These are phyloP conservation scores for Aspergillus bridgeri DNA, from an alignment of 495 filamentous ascomycete species.

Conservation along the genomic window DNA sequence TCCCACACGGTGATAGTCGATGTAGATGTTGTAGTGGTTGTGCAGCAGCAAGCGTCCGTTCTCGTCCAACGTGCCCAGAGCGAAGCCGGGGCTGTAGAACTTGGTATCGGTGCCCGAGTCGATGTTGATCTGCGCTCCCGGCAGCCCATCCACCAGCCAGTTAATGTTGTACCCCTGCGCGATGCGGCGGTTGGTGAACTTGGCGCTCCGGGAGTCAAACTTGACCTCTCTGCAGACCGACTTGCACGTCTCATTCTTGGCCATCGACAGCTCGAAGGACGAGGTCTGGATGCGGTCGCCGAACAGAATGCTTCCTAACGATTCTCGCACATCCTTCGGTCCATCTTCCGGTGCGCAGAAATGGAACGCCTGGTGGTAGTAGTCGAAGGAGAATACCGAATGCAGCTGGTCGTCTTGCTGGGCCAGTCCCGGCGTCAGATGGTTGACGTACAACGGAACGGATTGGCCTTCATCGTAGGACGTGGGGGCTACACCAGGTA, in stretches of 20 bases:
- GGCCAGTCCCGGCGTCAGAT: constrained; percentile 79
- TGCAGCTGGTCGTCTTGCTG: constrained; percentile 70
- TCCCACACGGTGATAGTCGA: constrained; percentile 82
- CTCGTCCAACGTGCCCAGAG: constrained; percentile 64
- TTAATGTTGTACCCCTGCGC: constrained; percentile 82
- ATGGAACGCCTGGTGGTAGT: constrained; percentile 82
- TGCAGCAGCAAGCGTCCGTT: constrained; percentile 61
- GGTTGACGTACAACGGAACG: constrained; percentile 91
- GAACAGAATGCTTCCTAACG: constrained; percentile 91
- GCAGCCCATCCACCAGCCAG: constrained; percentile 92
- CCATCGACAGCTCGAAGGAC: constrained; percentile 84
- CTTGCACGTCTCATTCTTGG: constrained; percentile 80
- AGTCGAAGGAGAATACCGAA: constrained; percentile 92
- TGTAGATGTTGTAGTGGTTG: constrained; percentile 91
- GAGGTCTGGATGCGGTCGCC: constrained; percentile 94
- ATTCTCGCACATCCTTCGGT: constrained; percentile 74
- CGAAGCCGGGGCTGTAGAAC: constrained; percentile 86
- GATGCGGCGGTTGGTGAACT: constrained; percentile 81
- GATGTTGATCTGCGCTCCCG: constrained; percentile 72
- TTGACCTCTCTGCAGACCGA: constrained; percentile 60
- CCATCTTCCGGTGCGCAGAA: constrained; percentile 80
- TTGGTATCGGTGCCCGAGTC: constrained; percentile 69
- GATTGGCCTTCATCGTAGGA: constrained; percentile 71
- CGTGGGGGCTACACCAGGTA: constrained; percentile 93
- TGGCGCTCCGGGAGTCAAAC: constrained; percentile 64